These are phyloP conservation scores for Rutstroemia sp. DNA, from an alignment of 2,329 filamentous ascomycete species.

Conservation along the genomic window DNA sequence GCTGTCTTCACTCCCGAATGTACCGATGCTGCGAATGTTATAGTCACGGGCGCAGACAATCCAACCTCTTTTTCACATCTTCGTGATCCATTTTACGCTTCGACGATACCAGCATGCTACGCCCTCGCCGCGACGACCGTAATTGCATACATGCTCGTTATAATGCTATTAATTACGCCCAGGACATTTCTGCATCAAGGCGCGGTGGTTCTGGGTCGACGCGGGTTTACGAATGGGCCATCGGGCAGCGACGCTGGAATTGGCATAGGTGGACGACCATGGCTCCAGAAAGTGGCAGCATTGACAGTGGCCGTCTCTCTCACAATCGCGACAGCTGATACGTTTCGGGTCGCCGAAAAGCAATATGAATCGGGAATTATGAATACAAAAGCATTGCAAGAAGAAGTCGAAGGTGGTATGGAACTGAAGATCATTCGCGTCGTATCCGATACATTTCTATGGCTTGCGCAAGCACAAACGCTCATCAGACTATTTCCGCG, in stretches of 20 bases:
- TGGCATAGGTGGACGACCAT: slow-evolving; percentile 83
- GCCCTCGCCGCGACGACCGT: slow-evolving; percentile 84
- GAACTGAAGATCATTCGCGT: slow-evolving; percentile 87
- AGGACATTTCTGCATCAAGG: slow-evolving; percentile 86
- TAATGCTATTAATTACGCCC: slow-evolving; percentile 88
- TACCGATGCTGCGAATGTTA: slow-evolving; percentile 32
- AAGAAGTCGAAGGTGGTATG: slow-evolving; percentile 72
- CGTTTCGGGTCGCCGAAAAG: slow-evolving; percentile 72
- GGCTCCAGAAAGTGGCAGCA: slow-evolving; percentile 80
- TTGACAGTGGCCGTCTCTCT: slow-evolving; percentile 74
- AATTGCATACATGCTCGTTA: slow-evolving; percentile 79
- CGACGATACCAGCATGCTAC: slow-evolving; percentile 87
- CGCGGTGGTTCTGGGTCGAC: slow-evolving; percentile 69
- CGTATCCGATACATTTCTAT: slow-evolving; percentile 92
- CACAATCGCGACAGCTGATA: slow-evolving; percentile 88
- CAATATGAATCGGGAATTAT: slow-evolving; percentile 77
- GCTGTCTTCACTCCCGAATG: slow-evolving; percentile 43
- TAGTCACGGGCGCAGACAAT: slow-evolving; percentile 19
- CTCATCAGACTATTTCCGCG: slow-evolving; percentile 91
- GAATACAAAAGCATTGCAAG: slow-evolving; percentile 69
- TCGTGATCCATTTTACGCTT: slow-evolving; percentile 85
- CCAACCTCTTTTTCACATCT: slow-evolving; percentile 41
- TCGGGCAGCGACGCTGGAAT: slow-evolving; percentile 61
- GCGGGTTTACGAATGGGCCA: slow-evolving; percentile 79
- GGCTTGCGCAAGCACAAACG: slow-evolving; percentile 96